Base-by-base conservation (phyloP, 106 monocot species). In the Hemerocallis citrina region DNA sequence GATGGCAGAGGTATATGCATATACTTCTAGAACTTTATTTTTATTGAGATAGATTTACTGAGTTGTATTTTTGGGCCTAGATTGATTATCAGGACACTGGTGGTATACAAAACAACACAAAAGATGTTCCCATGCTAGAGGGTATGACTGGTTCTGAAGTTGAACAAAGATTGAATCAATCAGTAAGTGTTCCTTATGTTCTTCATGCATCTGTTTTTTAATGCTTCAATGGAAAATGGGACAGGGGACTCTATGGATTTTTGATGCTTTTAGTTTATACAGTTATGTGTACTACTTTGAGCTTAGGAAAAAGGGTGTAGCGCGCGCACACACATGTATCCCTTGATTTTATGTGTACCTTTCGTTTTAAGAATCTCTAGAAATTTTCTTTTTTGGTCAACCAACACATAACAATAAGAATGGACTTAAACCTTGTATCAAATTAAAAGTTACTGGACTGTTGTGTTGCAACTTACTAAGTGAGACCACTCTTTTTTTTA, bases 61-160 rank as follows among this genome's bases (percentile, higher is more conserved):
- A 22, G 11, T 21, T 8, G 35, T 57, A 35, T 15, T 17, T 7
- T 29, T 23, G 40, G 61, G 44, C 5, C 0, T 42, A 41, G 32
- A 51, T 70, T 24, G 57, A 15, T 38, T 71, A 12, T 54, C 70
- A 81, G 85, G 87, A 88, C 55, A 61, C 72, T 63, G 55, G 40
- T 78, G 51, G 31, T 64, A 57, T 44, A 69, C 43, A 16, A 32
- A 79, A 74, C 65, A 70, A 57, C 43, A 77, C 65, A 37, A 81
- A 57, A 79, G 78, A 84, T 29, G 33, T 52, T 46, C 65, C 76
- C 7, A 43, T 79, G 34, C 28, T 55, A 27, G 93, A 93, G 68
- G 85, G 85, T 38, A 73, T 73, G 37, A 80, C 8, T 70, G 83
- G 73, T 64, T 57, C 73, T 64, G 89, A 89, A 67, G 62, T 63